These are phyloP conservation scores for Boletus reticuloceps DNA, from an alignment of 768 basidiomycete genomes.

Conservation along the genomic window DNA sequence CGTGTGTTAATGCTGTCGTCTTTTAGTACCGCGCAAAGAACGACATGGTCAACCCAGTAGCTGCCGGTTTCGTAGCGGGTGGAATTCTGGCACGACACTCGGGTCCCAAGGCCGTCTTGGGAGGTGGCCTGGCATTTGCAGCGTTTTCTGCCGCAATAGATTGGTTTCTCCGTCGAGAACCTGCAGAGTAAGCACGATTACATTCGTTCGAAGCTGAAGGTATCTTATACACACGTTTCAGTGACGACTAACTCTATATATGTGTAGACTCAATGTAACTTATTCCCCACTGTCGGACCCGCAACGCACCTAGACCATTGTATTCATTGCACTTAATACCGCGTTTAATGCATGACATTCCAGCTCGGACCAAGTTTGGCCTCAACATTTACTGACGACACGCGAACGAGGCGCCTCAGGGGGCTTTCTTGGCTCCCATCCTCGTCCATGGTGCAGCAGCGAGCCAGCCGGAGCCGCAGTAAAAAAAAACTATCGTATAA, in stretches of 20 bases:
- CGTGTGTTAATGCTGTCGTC: neutral
- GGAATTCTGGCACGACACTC: constrained; percentile 85
- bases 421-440: too few species aligned
- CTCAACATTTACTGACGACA: neutral
- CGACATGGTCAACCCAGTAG: constrained; percentile 88
- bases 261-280: constrained; percentile 9
- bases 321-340: constrained; percentile 17
- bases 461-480: too few species aligned
- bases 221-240: constrained; percentile 16
- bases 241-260: constrained; percentile 37
- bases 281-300: constrained; percentile 11
- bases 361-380: neutral
- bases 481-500: too few species aligned
- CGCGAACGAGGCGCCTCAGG: neutral
- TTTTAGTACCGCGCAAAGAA: constrained; percentile 91
- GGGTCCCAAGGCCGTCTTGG: constrained; percentile 82
- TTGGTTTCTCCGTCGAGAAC: constrained; percentile 70
- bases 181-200: constrained; percentile 60
- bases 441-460: too few species aligned
- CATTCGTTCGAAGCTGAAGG: constrained; percentile 1
- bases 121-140: constrained; percentile 88
- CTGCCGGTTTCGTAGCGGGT: constrained; percentile 85
- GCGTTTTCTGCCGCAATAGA: constrained; percentile 94
- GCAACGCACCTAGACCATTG: constrained; percentile 14
- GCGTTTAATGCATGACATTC: constrained; percentile 11